Evolutionary conservation across 345 rosid species (phyloP).

Genomic region (Corchorus olitorius): DNA sequence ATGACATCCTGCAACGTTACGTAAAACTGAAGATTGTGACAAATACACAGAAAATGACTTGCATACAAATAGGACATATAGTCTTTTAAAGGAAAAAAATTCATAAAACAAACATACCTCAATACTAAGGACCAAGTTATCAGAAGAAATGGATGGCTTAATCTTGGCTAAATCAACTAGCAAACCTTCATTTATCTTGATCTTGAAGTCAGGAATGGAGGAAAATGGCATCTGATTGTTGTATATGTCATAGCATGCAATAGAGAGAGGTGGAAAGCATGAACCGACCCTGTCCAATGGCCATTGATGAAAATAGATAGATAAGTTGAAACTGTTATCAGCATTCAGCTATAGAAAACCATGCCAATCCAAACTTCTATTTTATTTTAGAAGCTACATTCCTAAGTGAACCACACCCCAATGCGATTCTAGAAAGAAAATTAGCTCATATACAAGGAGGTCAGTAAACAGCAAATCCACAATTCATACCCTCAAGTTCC

Average conservation of each 20-base stretch:
- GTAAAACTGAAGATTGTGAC: slow-evolving; percentile 5
- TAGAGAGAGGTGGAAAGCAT: slow-evolving; percentile 32
- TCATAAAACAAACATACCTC: slow-evolving; percentile 35
- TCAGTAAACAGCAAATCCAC: not conserved
- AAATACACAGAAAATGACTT: not conserved
- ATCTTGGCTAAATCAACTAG: slow-evolving; percentile 27
- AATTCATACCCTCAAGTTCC: not conserved
- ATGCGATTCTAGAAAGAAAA: not conserved
- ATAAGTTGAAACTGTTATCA: not conserved
- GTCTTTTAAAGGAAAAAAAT: not conserved
- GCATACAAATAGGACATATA: not conserved
- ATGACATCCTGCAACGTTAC: slow-evolving; percentile 38
- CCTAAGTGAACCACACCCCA: not conserved
- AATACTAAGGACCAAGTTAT: slow-evolving; percentile 38
- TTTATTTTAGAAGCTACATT: not conserved
- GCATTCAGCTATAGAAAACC: not conserved
- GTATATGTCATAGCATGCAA: slow-evolving; percentile 55
- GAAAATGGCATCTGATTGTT: slow-evolving; percentile 45
- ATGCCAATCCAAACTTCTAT: not conserved
- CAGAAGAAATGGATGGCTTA: slow-evolving; percentile 40
- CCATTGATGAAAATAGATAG: not conserved
- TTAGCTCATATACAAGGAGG: not conserved
- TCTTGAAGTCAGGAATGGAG: slow-evolving; percentile 38
- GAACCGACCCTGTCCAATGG: slow-evolving; percentile 58
- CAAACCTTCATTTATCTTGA: slow-evolving; percentile 34